A percentile compares a stretch with the other conserved stretches of the same genome.
These are phyloP conservation scores for Didymellaceae sp. DNA, from an alignment of 2,329 filamentous ascomycete genomes.

Conservation along the genomic window DNA sequence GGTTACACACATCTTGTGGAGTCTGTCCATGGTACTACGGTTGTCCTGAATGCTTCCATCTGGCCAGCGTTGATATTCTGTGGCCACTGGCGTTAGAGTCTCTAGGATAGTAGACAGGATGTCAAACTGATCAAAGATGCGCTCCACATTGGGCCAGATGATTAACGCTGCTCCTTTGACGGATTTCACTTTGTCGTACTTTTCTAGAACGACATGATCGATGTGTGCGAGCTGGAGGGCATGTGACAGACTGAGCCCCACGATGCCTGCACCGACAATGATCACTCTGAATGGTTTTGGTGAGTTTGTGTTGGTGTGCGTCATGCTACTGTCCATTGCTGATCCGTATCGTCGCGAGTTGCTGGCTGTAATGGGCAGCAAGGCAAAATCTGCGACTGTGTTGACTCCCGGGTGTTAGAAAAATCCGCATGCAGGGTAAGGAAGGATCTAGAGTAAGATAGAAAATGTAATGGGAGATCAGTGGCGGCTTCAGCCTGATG, in stretches of 20 bases:
- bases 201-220: conserved; percentile 35
- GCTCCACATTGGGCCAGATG: conserved; percentile 26
- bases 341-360: not conserved
- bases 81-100: conserved; percentile 12
- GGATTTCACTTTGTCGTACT: conserved; percentile 26
- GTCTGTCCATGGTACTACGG: not conserved
- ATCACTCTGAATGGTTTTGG: conserved; percentile 24
- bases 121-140: conserved; percentile 36
- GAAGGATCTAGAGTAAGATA: no score
- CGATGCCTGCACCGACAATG: conserved; percentile 28
- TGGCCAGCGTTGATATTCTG: conserved; percentile 21
- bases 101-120: conserved; percentile 20
- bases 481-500: no score
- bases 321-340: conserved; percentile 1
- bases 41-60: conserved; percentile 16
- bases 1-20: conserved; percentile 5
- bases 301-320: not conserved
- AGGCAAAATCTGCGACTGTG: no score
- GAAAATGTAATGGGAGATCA: not conserved
- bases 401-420: no score
- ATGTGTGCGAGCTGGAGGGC: conserved; percentile 29
- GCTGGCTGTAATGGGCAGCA: no score
- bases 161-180: conserved; percentile 30
- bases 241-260: conserved; percentile 29
- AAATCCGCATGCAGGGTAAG: no score